phyloP scores from a whole-genome alignment of 2,329 filamentous ascomycete species.

The Zymoseptoria passerinii region DNA sequence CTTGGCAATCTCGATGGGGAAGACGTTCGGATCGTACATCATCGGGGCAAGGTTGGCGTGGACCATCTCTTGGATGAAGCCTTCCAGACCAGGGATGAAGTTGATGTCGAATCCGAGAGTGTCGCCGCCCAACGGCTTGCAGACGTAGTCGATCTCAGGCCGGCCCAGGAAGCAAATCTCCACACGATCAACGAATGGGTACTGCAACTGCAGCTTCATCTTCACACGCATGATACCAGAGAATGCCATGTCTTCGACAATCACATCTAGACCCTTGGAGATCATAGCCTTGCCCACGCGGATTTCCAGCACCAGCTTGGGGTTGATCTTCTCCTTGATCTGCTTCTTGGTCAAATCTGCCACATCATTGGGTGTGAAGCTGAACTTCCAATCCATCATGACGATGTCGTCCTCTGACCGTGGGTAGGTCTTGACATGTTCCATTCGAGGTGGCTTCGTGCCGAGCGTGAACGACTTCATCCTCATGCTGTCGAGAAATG shows the following conservation, averaged over 20 bases:
- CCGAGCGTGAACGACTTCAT: slow-evolving; percentile 91
- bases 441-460: slow-evolving; percentile 88
- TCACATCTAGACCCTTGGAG: slow-evolving; percentile 93
- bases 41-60: slow-evolving; percentile 89
- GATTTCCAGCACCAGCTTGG: slow-evolving; percentile 91
- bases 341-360: slow-evolving; percentile 86
- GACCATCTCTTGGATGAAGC: slow-evolving; percentile 91
- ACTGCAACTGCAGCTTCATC: slow-evolving; percentile 92
- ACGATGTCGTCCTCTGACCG: slow-evolving; percentile 92
- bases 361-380: slow-evolving; percentile 92
- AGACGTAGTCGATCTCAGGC: slow-evolving; percentile 90
- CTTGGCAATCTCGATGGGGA: slow-evolving; percentile 97
- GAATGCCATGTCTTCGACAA: slow-evolving; percentile 96
- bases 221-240: slow-evolving; percentile 94
- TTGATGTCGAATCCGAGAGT: slow-evolving; percentile 97
- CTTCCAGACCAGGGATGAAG: slow-evolving; percentile 90
- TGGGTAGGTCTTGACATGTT: slow-evolving; percentile 97
- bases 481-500: slow-evolving; percentile 86
- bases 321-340: slow-evolving; percentile 91
- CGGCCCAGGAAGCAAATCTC: slow-evolving; percentile 91
- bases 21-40: slow-evolving; percentile 97
- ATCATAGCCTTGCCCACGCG: slow-evolving; percentile 92
- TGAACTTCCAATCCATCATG: slow-evolving; percentile 99
- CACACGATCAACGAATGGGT: slow-evolving; percentile 88
- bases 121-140: slow-evolving; percentile 93